Conservation (phyloP, 352 stramenopile species). For the Pythium volutum region DNA sequence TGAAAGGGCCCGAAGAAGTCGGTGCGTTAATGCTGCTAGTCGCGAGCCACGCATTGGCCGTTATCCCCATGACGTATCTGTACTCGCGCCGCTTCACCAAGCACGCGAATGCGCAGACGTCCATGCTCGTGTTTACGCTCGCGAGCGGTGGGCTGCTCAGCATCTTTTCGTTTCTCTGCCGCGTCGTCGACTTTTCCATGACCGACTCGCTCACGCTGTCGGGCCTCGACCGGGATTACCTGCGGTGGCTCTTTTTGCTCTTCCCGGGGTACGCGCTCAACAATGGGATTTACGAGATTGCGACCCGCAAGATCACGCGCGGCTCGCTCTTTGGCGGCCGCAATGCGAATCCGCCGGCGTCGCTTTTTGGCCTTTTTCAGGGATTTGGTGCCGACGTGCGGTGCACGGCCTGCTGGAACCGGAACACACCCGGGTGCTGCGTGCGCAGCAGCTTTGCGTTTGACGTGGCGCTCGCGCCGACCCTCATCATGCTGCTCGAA, state of each 20-base stretch:
- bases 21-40: conserved; percentile 43
- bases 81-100: conserved; percentile 61
- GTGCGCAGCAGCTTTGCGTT: conserved; percentile 51
- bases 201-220: conserved; percentile 46
- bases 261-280: conserved; percentile 72
- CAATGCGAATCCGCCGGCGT: conserved; percentile 32
- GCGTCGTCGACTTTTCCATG: conserved; percentile 51
- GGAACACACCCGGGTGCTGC: conserved; percentile 35
- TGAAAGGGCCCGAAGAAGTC: conserved; percentile 35
- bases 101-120: conserved; percentile 61
- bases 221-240: conserved; percentile 59
- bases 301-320: conserved; percentile 64
- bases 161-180: conserved; percentile 78
- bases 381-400: conserved; percentile 39
- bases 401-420: conserved; percentile 55
- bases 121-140: conserved; percentile 57
- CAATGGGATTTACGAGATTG: conserved; percentile 69
- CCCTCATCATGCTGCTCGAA: conserved; percentile 52
- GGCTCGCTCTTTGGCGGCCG: conserved; percentile 35
- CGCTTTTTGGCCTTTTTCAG: conserved; percentile 53
- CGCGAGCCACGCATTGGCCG: conserved; percentile 36
- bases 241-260: conserved; percentile 69
- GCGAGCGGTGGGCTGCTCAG: conserved; percentile 58
- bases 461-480: conserved; percentile 45
- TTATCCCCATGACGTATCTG: conserved; percentile 63